These are phyloP conservation scores for Sugiyamaella boreocaroliniensis DNA, from an alignment of 805 yeast species.

Conservation along the genomic window DNA sequence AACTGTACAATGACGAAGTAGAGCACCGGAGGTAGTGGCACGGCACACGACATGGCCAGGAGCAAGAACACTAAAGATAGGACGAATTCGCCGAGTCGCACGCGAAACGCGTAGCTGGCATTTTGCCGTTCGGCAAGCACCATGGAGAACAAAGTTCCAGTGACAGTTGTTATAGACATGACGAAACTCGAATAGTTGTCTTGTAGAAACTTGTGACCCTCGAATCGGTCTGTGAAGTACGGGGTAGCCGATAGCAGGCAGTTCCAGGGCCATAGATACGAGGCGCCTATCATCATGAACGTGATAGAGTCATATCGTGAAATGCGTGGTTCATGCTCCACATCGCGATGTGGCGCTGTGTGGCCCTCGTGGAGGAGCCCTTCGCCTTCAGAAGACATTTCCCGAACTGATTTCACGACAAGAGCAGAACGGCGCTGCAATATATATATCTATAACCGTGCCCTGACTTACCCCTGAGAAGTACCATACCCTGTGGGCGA, in stretches of 20 bases:
- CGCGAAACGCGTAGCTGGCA: conserved; percentile 50
- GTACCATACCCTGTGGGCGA: background rate
- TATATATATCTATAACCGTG: background rate
- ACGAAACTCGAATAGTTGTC: conserved; percentile 70
- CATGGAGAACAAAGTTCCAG: conserved; percentile 54
- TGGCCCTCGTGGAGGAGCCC: background rate
- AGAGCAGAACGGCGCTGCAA: background rate
- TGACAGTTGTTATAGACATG: conserved; percentile 78
- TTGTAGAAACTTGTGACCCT: conserved; percentile 29
- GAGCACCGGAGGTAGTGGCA: conserved; percentile 17
- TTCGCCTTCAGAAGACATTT: background rate
- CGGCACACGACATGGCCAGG: conserved; percentile 44
- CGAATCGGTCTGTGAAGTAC: conserved; percentile 62
- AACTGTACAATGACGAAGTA: conserved; percentile 49
- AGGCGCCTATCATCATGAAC: conserved; percentile 63
- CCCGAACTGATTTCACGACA: background rate
- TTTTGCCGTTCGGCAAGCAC: conserved; percentile 64
- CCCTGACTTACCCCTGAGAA: background rate
- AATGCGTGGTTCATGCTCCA: background rate
- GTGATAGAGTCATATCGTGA: conserved; percentile 40
- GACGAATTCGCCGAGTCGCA: conserved; percentile 52
- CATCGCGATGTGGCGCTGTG: background rate
- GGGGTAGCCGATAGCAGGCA: conserved; percentile 80
- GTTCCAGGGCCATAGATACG: conserved; percentile 96
- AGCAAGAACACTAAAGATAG: conserved; percentile 52